phyloP scores from a whole-genome alignment of 2,329 filamentous ascomycete genomes.

The Nigrograna mackinnonii region DNA sequence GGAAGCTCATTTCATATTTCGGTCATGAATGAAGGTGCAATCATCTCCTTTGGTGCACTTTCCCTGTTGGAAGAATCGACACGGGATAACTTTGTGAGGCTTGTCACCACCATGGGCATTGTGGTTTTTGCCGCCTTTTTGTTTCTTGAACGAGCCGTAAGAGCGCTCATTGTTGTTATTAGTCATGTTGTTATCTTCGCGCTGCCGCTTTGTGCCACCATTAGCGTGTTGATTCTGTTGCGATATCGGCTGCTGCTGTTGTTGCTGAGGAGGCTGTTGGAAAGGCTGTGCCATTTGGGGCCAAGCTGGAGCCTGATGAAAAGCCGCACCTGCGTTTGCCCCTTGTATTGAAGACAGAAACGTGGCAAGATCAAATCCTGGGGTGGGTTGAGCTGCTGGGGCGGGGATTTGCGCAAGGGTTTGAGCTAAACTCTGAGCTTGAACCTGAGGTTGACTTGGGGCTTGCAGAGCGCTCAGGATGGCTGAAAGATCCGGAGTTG shows the following conservation, averaged over 20 bases:
- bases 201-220: conserved; percentile 38
- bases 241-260: conserved; percentile 15
- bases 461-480: conserved; percentile 36
- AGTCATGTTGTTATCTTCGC: conserved; percentile 30
- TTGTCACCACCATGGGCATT: conserved; percentile 58
- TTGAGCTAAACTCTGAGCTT: too few species aligned
- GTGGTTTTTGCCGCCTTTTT: conserved; percentile 49
- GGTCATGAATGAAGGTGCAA: conserved; percentile 74
- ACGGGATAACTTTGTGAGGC: conserved; percentile 53
- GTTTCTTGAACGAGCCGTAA: conserved; percentile 17
- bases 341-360: conserved; percentile 1
- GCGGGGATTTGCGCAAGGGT: conserved; percentile 12
- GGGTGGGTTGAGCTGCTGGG: conserved; percentile 8
- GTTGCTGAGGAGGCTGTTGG: conserved; percentile 8
- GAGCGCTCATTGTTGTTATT: conserved; percentile 18
- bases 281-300: conserved; percentile 1
- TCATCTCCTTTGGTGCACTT: conserved; percentile 74
- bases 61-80: conserved; percentile 71
- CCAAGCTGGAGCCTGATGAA: conserved; percentile 11
- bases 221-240: conserved; percentile 31
- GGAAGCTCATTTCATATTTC: conserved; percentile 11
- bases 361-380: conserved; percentile 3
- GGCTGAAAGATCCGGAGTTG: conserved; percentile 22
- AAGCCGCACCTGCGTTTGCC: conserved; percentile 8
- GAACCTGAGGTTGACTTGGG: conserved; percentile 16